Conservation (phyloP, 2,329 filamentous ascomycete genomes). For the Cladophialophora carrionii region DNA sequence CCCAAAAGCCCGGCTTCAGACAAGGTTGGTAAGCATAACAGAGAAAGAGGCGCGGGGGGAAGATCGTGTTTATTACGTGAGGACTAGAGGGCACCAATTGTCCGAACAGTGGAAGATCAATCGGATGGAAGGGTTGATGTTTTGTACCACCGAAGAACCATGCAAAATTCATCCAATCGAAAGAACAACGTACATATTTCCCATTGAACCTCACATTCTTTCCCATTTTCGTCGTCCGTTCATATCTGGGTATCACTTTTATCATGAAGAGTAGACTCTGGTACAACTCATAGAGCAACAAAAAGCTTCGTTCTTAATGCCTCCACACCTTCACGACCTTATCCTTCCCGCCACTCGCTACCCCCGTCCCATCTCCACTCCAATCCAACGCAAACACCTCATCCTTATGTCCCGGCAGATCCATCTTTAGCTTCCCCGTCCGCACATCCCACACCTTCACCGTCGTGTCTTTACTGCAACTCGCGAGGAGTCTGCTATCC, state of each 20-base stretch:
- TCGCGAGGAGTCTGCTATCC: constrained; percentile 86
- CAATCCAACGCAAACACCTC: constrained; percentile 95
- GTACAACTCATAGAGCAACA: constrained; percentile 1
- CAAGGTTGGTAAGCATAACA: constrained; percentile 10
- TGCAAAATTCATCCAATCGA: constrained; percentile 24
- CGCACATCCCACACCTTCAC: constrained; percentile 93
- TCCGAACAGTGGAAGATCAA: constrained; percentile 6
- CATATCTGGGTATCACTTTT: constrained; percentile 6
- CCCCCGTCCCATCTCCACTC: constrained; percentile 85
- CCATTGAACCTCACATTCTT: constrained; percentile 4
- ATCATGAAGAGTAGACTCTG: neutral
- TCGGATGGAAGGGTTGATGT: constrained; percentile 9
- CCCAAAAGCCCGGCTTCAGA: constrained; percentile 16
- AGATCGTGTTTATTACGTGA: constrained; percentile 3
- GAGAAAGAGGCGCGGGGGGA: constrained; percentile 7
- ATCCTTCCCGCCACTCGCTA: constrained; percentile 91
- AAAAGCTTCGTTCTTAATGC: constrained; percentile 48
- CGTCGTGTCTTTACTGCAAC: constrained; percentile 87
- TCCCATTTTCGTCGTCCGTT: neutral
- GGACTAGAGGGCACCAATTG: neutral
- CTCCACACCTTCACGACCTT: constrained; percentile 72
- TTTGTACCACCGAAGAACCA: constrained; percentile 33
- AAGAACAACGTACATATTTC: constrained; percentile 24
- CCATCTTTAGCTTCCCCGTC: constrained; percentile 77
- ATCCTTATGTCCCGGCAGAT: constrained; percentile 87